Percentiles rank a stretch among this genome's conserved stretches.
Evolutionary conservation across 768 basidiomycete genomes (phyloP).

Genomic region (Crucibulum laeve): DNA sequence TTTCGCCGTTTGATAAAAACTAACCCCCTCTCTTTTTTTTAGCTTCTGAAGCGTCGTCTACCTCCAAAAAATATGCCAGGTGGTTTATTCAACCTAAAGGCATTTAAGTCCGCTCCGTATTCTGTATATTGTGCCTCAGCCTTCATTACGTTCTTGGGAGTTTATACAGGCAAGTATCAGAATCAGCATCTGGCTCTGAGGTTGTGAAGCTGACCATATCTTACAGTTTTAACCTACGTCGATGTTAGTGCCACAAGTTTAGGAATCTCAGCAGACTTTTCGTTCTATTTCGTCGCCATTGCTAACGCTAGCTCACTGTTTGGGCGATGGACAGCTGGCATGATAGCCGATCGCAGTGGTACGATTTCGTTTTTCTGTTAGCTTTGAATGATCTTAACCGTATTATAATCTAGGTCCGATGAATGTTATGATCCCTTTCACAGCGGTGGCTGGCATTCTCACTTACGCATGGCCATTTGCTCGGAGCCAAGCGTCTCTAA

Average conservation of each 20-base stretch:
- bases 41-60: conserved; percentile 46
- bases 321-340: conserved; percentile 54
- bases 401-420: conserved; percentile 43
- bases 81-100: conserved; percentile 51
- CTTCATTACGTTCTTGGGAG: conserved; percentile 56
- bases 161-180: conserved; percentile 52
- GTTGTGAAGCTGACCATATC: conserved; percentile 10
- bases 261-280: conserved; percentile 45
- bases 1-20: neutral
- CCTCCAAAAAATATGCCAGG: conserved; percentile 49
- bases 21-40: neutral
- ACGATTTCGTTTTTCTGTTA: conserved; percentile 7
- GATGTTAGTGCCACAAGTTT: conserved; percentile 48
- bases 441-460: conserved; percentile 45
- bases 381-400: neutral
- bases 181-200: neutral
- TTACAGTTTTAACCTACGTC: conserved; percentile 67
- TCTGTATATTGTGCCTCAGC: conserved; percentile 54
- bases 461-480: conserved; percentile 75
- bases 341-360: conserved; percentile 55
- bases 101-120: conserved; percentile 51
- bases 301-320: conserved; percentile 63
- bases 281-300: conserved; percentile 64
- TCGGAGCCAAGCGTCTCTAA: conserved; percentile 33
- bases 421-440: conserved; percentile 67